phyloP scores from a whole-genome alignment of 768 basidiomycete genomes.

The Chalciporus sphaerocephalus region DNA sequence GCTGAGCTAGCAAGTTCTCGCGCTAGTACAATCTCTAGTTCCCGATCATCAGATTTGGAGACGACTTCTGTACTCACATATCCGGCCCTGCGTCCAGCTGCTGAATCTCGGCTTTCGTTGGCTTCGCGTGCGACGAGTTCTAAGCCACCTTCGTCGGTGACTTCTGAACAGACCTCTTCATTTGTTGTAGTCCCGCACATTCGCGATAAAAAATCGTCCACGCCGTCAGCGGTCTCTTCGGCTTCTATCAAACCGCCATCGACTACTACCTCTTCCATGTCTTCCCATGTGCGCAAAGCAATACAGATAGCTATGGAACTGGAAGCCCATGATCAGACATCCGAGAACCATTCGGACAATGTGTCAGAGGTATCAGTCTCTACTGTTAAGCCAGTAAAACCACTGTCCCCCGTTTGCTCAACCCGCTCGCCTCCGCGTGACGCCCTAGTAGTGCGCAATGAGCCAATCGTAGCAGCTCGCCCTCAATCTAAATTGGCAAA shows the following conservation, averaged over 20 bases:
- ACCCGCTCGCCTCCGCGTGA: conserved; percentile 19
- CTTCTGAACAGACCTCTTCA: conserved; percentile 16
- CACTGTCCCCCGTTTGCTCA: conserved; percentile 18
- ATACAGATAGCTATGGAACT: conserved; percentile 63
- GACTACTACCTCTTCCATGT: conserved; percentile 45
- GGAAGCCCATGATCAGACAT: conserved; percentile 46
- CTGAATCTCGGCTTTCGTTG: conserved; percentile 44
- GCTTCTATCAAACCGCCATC: conserved; percentile 24
- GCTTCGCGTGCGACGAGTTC: conserved; percentile 23
- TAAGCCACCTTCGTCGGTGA: conserved; percentile 12
- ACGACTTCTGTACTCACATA: conserved; percentile 69
- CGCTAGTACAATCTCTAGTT: conserved; percentile 48
- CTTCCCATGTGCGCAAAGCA: conserved; percentile 59
- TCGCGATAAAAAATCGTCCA: conserved; percentile 12
- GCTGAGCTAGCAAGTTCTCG: conserved; percentile 65
- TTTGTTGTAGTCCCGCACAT: conserved; percentile 24
- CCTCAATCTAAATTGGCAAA: conserved; percentile 70
- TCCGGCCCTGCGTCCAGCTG: conserved; percentile 63
- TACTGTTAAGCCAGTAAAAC: conserved; percentile 19
- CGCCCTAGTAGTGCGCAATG: conserved; percentile 8
- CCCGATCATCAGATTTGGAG: conserved; percentile 50
- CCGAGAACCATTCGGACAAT: conserved; percentile 10
- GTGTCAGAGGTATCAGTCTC: conserved; percentile 19
- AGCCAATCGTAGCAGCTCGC: conserved; percentile 28
- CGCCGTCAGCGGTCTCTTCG: conserved; percentile 24